These are phyloP conservation scores for Striga hermonthica DNA, from an alignment of 305 asterid genomes.

Conservation along the genomic window DNA sequence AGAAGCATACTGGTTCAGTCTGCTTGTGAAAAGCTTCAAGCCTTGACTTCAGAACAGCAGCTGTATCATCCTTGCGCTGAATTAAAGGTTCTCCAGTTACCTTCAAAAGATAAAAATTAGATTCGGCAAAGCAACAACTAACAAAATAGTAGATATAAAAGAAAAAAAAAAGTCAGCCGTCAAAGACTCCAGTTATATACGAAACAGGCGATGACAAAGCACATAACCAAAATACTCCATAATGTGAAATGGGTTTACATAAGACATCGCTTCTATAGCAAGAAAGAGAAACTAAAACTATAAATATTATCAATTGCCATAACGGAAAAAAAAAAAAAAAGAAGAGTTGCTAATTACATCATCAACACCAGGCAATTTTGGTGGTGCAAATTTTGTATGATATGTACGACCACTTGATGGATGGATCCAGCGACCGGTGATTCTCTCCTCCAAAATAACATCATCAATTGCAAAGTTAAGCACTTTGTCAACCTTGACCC, in stretches of 20 bases:
- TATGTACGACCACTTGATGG: slow-evolving; percentile 77
- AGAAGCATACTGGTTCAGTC: slow-evolving; percentile 68
- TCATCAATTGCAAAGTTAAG: slow-evolving; percentile 79
- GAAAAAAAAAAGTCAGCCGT: neutral
- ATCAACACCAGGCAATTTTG: slow-evolving; percentile 62
- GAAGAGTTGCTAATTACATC: slow-evolving; percentile 40
- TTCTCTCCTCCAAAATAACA: slow-evolving; percentile 78
- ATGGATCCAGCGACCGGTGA: slow-evolving; percentile 88
- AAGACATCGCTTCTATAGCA: too few species aligned
- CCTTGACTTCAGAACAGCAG: slow-evolving; percentile 82
- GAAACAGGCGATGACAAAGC: too few species aligned
- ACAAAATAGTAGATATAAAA: slow-evolving; percentile 22
- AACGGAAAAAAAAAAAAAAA: too few species aligned
- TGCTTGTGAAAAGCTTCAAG: slow-evolving; percentile 85
- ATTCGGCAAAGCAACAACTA: neutral
- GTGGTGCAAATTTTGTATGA: slow-evolving; percentile 77
- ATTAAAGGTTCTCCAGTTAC: slow-evolving; percentile 84
- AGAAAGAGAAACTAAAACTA: too few species aligned
- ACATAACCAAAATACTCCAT: too few species aligned
- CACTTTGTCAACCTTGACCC: slow-evolving; percentile 75
- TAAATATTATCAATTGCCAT: too few species aligned
- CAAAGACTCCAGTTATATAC: too few species aligned
- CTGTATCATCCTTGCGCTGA: slow-evolving; percentile 88
- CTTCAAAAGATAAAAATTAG: slow-evolving; percentile 39
- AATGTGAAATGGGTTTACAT: too few species aligned